Evolutionary conservation across 345 rosid genomes (phyloP).

Genomic region (Citrus australasica): DNA sequence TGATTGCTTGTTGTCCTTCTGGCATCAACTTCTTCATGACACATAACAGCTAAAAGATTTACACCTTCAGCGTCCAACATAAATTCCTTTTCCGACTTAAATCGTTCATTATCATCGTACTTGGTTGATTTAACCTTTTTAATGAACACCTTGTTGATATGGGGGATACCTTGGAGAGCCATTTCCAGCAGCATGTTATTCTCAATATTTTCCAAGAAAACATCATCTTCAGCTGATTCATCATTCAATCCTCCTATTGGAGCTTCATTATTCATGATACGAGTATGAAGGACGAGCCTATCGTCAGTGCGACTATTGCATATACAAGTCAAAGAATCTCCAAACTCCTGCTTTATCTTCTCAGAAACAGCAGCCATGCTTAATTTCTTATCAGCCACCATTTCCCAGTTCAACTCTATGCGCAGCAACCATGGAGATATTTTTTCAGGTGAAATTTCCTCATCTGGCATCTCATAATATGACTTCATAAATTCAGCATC

Average conservation of each 20-base stretch:
- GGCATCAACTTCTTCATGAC: conserved; percentile 90
- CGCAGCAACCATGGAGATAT: conserved; percentile 99
- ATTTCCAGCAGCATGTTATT: conserved; percentile 97
- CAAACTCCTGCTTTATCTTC: conserved; percentile 92
- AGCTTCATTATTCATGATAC: conserved; percentile 95
- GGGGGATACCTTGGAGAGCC: conserved; percentile 97
- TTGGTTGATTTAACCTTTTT: conserved; percentile 74
- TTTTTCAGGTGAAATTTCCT: conserved; percentile 86
- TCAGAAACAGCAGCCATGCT: conserved; percentile 96
- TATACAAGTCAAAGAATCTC: conserved; percentile 88
- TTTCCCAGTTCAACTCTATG: conserved; percentile 92
- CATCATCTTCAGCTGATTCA: conserved; percentile 97
- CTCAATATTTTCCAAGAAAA: conserved; percentile 91
- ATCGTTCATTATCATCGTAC: conserved; percentile 78
- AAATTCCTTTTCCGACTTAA: conserved; percentile 83
- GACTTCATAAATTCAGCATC: conserved; percentile 91
- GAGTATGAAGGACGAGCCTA: conserved; percentile 38
- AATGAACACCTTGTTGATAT: conserved; percentile 91
- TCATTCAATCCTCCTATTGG: conserved; percentile 31
- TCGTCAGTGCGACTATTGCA: conserved; percentile 29
- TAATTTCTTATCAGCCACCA: conserved; percentile 97
- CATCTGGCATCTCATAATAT: conserved; percentile 98
- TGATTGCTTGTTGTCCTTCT: conserved; percentile 94
- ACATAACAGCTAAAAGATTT: conserved; percentile 93
- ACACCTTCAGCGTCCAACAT: conserved; percentile 98